A percentile compares a stretch with the other conserved stretches of the same genome.
Conservation (phyloP, 495 filamentous ascomycete genomes). For the Podospora comata region DNA sequence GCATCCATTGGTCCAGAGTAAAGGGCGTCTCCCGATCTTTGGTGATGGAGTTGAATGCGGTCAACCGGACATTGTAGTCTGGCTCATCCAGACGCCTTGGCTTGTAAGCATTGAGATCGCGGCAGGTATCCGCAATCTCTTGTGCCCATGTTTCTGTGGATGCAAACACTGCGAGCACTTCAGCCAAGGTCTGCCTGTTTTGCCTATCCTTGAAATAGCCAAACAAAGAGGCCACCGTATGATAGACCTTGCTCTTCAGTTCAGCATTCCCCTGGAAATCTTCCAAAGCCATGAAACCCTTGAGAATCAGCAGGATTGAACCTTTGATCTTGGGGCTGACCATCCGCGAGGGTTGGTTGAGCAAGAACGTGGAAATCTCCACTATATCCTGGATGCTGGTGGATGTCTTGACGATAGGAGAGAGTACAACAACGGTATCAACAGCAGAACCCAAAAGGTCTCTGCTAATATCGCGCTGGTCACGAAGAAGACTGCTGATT, state of each 20-base stretch:
- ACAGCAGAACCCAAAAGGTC: conserved; percentile 73
- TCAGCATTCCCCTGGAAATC: conserved; percentile 62
- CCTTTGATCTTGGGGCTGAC: conserved; percentile 83
- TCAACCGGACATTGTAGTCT: conserved; percentile 76
- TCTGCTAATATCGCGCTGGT: conserved; percentile 58
- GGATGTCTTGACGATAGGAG: conserved; percentile 68
- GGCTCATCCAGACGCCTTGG: conserved; percentile 68
- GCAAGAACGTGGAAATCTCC: conserved; percentile 71
- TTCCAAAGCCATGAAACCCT: conserved; percentile 63
- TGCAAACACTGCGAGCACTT: conserved; percentile 68
- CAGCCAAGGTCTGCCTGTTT: conserved; percentile 67
- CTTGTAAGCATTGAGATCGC: conserved; percentile 74
- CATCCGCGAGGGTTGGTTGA: conserved; percentile 75
- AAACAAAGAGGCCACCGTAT: conserved; percentile 70
- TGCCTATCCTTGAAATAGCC: conserved; percentile 78
- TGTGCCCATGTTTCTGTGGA: conserved; percentile 55
- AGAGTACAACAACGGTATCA: conserved; percentile 68
- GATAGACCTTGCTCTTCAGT: conserved; percentile 57
- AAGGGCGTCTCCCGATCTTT: conserved; percentile 51
- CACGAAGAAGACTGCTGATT: conserved; percentile 60
- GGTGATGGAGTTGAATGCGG: conserved; percentile 73
- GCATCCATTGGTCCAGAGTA: conserved; percentile 77
- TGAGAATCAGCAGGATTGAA: conserved; percentile 68
- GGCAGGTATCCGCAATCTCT: conserved; percentile 68
- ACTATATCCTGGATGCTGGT: conserved; percentile 68